Percentiles rank a stretch among this genome's conserved stretches.
phyloP scores from a whole-genome alignment of 768 basidiomycete genomes.

The Astraeus odoratus region DNA sequence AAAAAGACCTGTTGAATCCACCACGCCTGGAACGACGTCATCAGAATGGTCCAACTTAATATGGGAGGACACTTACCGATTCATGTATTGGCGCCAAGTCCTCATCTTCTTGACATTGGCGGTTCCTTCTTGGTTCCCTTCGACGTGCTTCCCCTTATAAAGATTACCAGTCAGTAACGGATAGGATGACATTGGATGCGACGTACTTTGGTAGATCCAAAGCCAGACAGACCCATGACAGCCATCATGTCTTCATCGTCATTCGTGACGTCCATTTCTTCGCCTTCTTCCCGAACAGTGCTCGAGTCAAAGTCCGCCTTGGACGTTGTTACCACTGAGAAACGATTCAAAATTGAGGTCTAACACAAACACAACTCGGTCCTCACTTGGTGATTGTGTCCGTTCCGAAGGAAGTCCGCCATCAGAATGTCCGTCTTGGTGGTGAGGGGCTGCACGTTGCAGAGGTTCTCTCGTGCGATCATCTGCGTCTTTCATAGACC shows the following conservation, averaged over 20 bases:
- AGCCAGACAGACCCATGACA: conserved; percentile 84
- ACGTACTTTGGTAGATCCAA: conserved; percentile 82
- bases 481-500: conserved; percentile 24
- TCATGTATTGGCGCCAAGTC: conserved; percentile 99
- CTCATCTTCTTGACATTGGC: conserved; percentile 71
- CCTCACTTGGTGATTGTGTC: conserved; percentile 11
- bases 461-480: conserved; percentile 16
- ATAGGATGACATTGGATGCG: neutral
- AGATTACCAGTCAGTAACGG: neutral
- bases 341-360: conserved; percentile 3
- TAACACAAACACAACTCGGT: neutral
- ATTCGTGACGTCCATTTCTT: conserved; percentile 46
- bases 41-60: conserved; percentile 6
- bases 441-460: conserved; percentile 18
- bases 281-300: conserved; percentile 40
- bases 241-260: conserved; percentile 82
- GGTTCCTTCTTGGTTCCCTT: conserved; percentile 73
- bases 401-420: conserved; percentile 6
- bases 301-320: conserved; percentile 37
- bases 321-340: conserved; percentile 7
- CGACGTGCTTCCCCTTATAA: conserved; percentile 66
- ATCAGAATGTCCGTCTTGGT: conserved; percentile 14
- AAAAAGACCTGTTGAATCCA: conserved; percentile 70
- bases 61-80: conserved; percentile 45
- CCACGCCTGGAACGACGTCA: conserved; percentile 49